phyloP scores from a whole-genome alignment of 305 asterid genomes.

The Vinca major region DNA sequence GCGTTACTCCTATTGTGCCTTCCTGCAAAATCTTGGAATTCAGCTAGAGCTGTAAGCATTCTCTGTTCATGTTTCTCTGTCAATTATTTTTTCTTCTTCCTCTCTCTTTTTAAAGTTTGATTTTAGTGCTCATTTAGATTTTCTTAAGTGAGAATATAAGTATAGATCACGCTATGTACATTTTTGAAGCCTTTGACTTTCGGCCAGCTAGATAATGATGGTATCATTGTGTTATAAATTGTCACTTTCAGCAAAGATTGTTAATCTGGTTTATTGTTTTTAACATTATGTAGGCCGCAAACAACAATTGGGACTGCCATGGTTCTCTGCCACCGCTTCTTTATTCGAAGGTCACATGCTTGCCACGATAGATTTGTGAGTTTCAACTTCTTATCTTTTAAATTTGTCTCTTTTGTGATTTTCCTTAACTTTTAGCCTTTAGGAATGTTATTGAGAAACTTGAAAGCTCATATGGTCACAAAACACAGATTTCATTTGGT shows the following conservation, averaged over 20 bases:
- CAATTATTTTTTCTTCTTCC: neutral
- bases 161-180: neutral
- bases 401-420: neutral
- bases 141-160: neutral
- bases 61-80: neutral
- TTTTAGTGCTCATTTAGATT: neutral
- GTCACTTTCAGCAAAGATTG: neutral
- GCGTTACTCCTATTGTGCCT: slow-evolving; percentile 86
- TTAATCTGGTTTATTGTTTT: neutral
- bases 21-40: slow-evolving; percentile 81
- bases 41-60: slow-evolving; percentile 77
- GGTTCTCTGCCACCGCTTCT: slow-evolving; percentile 96
- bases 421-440: neutral
- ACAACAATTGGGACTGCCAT: slow-evolving; percentile 90
- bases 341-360: slow-evolving; percentile 87
- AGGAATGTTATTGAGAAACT: neutral
- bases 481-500: neutral
- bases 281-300: slow-evolving; percentile 64
- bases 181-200: no score
- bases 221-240: neutral
- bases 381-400: slow-evolving; percentile 7
- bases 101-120: neutral
- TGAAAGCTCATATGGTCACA: neutral
- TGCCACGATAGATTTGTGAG: slow-evolving; percentile 94
- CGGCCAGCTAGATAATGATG: neutral